phyloP scores from a whole-genome alignment of 257 asterid species.

The Asclepias syriaca region DNA sequence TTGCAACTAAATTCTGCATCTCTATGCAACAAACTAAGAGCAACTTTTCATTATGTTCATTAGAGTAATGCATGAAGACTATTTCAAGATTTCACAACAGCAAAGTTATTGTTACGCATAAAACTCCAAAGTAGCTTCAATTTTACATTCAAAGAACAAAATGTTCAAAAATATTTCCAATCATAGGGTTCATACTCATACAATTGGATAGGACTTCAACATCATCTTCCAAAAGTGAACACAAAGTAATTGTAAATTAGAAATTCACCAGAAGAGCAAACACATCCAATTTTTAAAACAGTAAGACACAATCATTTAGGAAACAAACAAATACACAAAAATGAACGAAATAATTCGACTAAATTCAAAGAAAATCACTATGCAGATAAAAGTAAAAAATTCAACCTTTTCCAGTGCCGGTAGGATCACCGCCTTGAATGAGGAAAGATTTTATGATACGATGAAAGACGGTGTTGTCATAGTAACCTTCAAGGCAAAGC shows the following conservation, averaged over 20 bases:
- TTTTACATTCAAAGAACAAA: background rate
- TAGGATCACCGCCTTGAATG: slow-evolving; percentile 87
- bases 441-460: slow-evolving; percentile 81
- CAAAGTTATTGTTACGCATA: background rate
- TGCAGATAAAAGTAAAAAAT: slow-evolving; percentile 1
- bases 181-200: background rate
- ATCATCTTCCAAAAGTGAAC: background rate
- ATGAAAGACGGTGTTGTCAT: slow-evolving; percentile 69
- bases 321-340: background rate
- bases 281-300: background rate
- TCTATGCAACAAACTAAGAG: background rate
- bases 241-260: background rate
- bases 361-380: background rate
- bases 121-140: background rate
- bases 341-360: background rate
- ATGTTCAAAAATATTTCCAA: background rate
- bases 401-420: slow-evolving; percentile 78
- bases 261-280: background rate
- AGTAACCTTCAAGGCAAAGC: slow-evolving; percentile 93
- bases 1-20: background rate
- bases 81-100: background rate
- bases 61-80: background rate
- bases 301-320: no score
- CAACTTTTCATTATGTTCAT: background rate
- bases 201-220: background rate